Percentiles rank a stretch among this genome's conserved stretches.
Conservation (phyloP, 2,329 filamentous ascomycete genomes). For the Aureobasidium musti region DNA sequence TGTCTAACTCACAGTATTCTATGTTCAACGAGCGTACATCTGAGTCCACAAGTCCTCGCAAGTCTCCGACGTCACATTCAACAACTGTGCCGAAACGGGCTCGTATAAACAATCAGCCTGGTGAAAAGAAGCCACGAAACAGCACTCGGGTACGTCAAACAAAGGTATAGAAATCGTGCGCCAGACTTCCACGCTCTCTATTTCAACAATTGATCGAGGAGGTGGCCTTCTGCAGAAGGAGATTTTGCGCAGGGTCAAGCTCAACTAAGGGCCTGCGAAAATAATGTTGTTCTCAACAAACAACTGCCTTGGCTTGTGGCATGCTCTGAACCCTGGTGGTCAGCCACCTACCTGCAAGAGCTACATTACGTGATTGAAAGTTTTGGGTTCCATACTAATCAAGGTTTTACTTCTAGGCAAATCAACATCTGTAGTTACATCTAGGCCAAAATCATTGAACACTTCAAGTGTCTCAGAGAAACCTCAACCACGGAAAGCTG, state of each 20-base stretch:
- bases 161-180: slow-evolving; percentile 2
- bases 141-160: slow-evolving; percentile 10
- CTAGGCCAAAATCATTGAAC: not conserved
- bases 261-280: not conserved
- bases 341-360: not conserved
- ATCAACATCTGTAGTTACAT: not conserved
- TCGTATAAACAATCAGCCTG: not conserved
- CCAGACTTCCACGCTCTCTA: not conserved
- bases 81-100: slow-evolving; percentile 2
- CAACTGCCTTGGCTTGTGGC: not conserved
- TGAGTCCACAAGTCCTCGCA: not conserved
- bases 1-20: slow-evolving; percentile 29
- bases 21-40: slow-evolving; percentile 20
- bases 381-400: not conserved
- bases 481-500: not conserved
- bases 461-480: not conserved
- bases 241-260: not conserved
- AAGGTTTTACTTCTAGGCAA: not conserved
- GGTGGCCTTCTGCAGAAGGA: not conserved
- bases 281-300: slow-evolving; percentile 14
- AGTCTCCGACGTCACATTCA: not conserved
- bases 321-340: not conserved
- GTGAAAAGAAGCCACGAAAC: not conserved
- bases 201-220: not conserved
- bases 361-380: not conserved